Percentiles rank a stretch among this genome's conserved stretches.
phyloP scores from a whole-genome alignment of 2,329 filamentous ascomycete genomes.

The Thermomyces lanuginosus region DNA sequence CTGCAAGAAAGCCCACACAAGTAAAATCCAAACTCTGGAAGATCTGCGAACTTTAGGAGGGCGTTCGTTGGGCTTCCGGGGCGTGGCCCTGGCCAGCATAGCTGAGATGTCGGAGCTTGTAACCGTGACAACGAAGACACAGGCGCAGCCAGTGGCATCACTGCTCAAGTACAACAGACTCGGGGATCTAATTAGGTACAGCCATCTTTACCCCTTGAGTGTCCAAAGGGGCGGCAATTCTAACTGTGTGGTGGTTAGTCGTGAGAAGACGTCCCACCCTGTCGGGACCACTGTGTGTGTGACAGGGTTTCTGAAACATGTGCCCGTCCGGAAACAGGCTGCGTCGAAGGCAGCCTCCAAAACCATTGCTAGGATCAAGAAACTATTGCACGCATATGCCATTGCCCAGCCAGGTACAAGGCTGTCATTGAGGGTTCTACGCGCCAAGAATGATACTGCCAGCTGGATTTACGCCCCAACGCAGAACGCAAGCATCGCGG shows the following conservation, averaged over 20 bases:
- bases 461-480: slow-evolving; percentile 48
- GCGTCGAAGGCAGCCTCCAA: slow-evolving; percentile 36
- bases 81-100: slow-evolving; percentile 46
- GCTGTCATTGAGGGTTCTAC: slow-evolving; percentile 38
- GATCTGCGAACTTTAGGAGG: slow-evolving; percentile 41
- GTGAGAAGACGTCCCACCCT: slow-evolving; percentile 35
- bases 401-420: slow-evolving; percentile 41
- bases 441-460: slow-evolving; percentile 42
- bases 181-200: slow-evolving; percentile 33
- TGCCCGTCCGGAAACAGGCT: slow-evolving; percentile 44
- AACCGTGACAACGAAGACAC: slow-evolving; percentile 39
- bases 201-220: not conserved
- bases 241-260: slow-evolving; percentile 9
- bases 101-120: slow-evolving; percentile 41
- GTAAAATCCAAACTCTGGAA: slow-evolving; percentile 43
- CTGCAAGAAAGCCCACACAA: slow-evolving; percentile 44
- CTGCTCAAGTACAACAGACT: slow-evolving; percentile 34
- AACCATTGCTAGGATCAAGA: slow-evolving; percentile 35
- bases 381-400: slow-evolving; percentile 42
- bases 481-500: slow-evolving; percentile 28
- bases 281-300: slow-evolving; percentile 46
- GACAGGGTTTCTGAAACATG: slow-evolving; percentile 38
- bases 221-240: slow-evolving; percentile 2
- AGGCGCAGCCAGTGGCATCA: slow-evolving; percentile 39
- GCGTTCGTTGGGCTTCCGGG: slow-evolving; percentile 45